These are phyloP conservation scores for Dendrobium chrysotoxum DNA, from an alignment of 106 monocot genomes.

Conservation along the genomic window DNA sequence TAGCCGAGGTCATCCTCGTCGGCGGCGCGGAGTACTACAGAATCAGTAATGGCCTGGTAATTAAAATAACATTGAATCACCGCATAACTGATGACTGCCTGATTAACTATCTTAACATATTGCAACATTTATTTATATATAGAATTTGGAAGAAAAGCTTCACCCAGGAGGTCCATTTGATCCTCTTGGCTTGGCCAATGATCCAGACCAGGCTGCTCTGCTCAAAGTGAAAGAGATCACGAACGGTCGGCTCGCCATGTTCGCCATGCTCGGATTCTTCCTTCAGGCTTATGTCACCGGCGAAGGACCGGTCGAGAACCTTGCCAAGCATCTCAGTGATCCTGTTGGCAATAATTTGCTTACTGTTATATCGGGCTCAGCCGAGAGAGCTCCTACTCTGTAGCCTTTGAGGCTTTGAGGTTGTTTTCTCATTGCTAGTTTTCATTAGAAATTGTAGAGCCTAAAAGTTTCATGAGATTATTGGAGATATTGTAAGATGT, in stretches of 20 bases:
- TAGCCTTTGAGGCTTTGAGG: conserved; percentile 15
- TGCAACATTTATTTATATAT: too few relatives aligned
- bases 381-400: conserved; percentile 80
- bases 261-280: conserved; percentile 96
- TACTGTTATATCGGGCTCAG: conserved; percentile 68
- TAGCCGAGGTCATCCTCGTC: conserved; percentile 67
- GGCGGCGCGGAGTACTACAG: conserved; percentile 98
- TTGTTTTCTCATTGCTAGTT: background rate
- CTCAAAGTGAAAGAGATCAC: conserved; percentile 99
- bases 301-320: conserved; percentile 95
- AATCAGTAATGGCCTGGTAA: conserved; percentile 81
- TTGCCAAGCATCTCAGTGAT: conserved; percentile 76
- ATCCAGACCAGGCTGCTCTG: conserved; percentile 78
- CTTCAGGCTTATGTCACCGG: conserved; percentile 95
- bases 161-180: conserved; percentile 94
- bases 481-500: background rate
- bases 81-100: too few relatives aligned
- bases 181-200: conserved; percentile 71
- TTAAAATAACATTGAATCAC: too few relatives aligned
- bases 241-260: conserved; percentile 94
- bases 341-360: conserved; percentile 92
- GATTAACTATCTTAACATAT: too few relatives aligned
- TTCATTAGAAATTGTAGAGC: background rate
- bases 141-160: conserved; percentile 82
- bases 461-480: background rate